A percentile compares a stretch with the other conserved stretches of the same genome.
phyloP scores from a whole-genome alignment of 2,329 filamentous ascomycete genomes.

The Apiospora koreana region DNA sequence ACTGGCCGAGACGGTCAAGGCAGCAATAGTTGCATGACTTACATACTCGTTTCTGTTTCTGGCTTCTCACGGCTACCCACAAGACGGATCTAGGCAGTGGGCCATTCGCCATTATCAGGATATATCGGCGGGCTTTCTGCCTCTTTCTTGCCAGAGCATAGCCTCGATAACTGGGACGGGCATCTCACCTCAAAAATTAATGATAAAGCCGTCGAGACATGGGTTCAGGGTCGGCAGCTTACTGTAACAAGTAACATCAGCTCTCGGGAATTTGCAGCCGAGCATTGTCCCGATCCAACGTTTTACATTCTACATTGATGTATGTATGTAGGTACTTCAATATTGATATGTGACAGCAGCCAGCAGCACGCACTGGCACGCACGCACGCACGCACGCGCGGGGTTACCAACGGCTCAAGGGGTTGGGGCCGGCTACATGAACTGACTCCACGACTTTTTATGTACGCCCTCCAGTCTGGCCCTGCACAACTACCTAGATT shows the following conservation, averaged over 20 bases:
- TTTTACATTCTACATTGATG: background rate
- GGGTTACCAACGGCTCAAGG: constrained; percentile 8
- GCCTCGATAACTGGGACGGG: background rate
- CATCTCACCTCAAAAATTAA: background rate
- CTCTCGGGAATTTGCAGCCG: constrained; percentile 1
- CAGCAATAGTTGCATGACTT: constrained; percentile 6
- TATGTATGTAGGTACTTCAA: background rate
- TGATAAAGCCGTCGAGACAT: too few species aligned
- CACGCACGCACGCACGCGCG: background rate
- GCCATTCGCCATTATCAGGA: constrained; percentile 1
- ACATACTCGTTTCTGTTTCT: background rate
- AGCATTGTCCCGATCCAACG: constrained; percentile 5
- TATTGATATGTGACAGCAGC: background rate
- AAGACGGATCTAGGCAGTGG: constrained; percentile 5
- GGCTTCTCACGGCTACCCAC: background rate
- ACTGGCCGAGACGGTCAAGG: background rate
- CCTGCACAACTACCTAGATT: background rate
- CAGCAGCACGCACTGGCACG: background rate
- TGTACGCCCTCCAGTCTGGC: background rate
- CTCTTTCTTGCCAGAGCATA: background rate
- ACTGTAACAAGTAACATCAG: background rate
- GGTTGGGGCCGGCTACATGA: background rate
- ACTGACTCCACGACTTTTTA: background rate
- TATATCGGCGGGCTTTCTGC: background rate
- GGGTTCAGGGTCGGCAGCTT: background rate